Conservation (phyloP, 805 yeast species). For the Brettanomyces sp. region DNA sequence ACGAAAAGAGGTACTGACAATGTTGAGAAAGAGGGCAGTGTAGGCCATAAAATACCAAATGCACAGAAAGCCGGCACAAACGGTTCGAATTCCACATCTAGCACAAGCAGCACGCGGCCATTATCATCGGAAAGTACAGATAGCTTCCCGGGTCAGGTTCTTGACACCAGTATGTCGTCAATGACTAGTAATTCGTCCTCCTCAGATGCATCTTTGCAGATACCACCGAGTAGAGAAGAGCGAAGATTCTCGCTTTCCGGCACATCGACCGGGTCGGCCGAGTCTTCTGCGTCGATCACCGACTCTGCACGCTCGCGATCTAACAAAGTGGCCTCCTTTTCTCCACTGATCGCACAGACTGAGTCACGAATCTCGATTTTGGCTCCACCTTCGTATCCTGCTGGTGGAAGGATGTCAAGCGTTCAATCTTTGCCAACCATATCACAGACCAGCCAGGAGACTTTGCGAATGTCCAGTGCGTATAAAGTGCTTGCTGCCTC, state of each 20-base stretch:
- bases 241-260: too few species aligned
- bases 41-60: too few species aligned
- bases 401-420: neutral
- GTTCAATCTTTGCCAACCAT: neutral
- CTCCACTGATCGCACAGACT: neutral
- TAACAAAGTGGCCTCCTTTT: neutral
- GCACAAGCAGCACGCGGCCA: conserved; percentile 4
- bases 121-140: conserved; percentile 15
- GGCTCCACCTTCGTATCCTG: neutral
- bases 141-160: conserved; percentile 4
- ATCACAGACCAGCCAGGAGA: neutral
- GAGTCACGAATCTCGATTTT: neutral
- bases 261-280: too few species aligned
- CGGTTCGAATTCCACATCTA: too few species aligned
- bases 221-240: too few species aligned
- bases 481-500: neutral
- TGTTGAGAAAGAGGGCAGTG: too few species aligned
- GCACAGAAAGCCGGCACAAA: too few species aligned
- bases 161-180: neutral
- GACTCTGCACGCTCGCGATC: too few species aligned
- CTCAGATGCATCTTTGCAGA: neutral
- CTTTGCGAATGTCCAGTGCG: neutral
- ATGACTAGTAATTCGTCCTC: neutral
- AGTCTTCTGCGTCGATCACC: too few species aligned
- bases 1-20: too few species aligned